Evolutionary conservation across 805 yeast species (phyloP).

Genomic region (Ogataea ganodermae): DNA sequence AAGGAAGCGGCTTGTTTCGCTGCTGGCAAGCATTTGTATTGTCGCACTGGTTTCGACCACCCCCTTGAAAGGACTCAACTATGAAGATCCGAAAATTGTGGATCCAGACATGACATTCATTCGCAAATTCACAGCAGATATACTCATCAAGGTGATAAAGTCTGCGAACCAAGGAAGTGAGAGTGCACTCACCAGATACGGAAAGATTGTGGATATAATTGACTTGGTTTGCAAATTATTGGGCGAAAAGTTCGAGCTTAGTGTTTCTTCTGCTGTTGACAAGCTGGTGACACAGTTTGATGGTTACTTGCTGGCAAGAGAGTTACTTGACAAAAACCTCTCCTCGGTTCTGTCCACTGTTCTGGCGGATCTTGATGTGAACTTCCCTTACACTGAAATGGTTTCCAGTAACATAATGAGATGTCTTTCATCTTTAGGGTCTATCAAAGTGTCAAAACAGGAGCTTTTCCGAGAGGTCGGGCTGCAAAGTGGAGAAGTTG

Average conservation of each 20-base stretch:
- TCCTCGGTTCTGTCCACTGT: slow-evolving; percentile 58
- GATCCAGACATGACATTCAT: slow-evolving; percentile 74
- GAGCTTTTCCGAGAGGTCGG: slow-evolving; percentile 52
- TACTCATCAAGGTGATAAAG: slow-evolving; percentile 59
- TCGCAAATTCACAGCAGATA: slow-evolving; percentile 72
- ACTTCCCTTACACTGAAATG: slow-evolving; percentile 64
- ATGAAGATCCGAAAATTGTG: slow-evolving; percentile 48
- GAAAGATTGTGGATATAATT: slow-evolving; percentile 54
- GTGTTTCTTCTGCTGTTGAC: slow-evolving; percentile 43
- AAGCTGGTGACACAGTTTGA: slow-evolving; percentile 56
- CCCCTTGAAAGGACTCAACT: slow-evolving; percentile 49
- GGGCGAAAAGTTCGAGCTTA: slow-evolving; percentile 41
- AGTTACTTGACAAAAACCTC: slow-evolving; percentile 67
- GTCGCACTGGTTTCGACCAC: slow-evolving; percentile 63
- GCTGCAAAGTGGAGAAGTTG: slow-evolving; percentile 35
- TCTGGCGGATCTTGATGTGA: slow-evolving; percentile 68
- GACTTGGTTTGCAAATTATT: slow-evolving; percentile 48
- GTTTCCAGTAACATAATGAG: slow-evolving; percentile 60
- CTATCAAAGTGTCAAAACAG: slow-evolving; percentile 56
- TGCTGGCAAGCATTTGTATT: slow-evolving; percentile 61
- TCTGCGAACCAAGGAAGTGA: slow-evolving; percentile 45
- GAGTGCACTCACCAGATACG: slow-evolving; percentile 48
- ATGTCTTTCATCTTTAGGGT: slow-evolving; percentile 58
- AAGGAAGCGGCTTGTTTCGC: slow-evolving; percentile 59
- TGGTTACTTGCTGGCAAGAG: slow-evolving; percentile 60